Conservation (phyloP, 129 eudicot genomes). For the Oenanthe sinensis region DNA sequence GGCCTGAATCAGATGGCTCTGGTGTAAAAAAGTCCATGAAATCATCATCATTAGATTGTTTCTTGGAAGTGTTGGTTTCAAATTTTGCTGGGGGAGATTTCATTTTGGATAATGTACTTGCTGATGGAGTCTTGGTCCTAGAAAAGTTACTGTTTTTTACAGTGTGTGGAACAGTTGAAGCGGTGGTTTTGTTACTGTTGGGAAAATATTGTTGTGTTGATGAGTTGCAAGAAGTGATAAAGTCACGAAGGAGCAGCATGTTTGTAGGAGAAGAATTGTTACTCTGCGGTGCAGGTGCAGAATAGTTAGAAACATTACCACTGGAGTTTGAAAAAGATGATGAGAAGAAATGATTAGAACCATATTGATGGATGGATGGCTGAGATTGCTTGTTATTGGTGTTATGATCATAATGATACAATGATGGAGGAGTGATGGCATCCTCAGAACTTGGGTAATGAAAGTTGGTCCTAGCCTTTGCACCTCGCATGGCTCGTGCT, state of each 20-base stretch:
- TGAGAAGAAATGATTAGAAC: conserved; percentile 10
- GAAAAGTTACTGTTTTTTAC: neutral
- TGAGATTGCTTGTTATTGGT: neutral
- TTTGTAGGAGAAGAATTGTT: conserved; percentile 19
- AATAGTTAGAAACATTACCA: neutral
- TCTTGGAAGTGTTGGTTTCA: neutral
- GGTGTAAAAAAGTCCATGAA: conserved; percentile 36
- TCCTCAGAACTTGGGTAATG: conserved; percentile 28
- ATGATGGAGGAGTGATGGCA: neutral
- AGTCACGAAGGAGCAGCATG: conserved; percentile 33
- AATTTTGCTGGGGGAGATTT: neutral
- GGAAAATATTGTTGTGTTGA: conserved; percentile 8
- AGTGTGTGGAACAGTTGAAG: neutral
- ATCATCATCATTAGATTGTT: conserved; percentile 3
- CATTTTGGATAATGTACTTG: neutral
- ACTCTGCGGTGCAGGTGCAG: conserved; percentile 10
- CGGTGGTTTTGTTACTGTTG: neutral
- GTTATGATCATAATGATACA: conserved; percentile 3
- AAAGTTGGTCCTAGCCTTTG: conserved; percentile 81
- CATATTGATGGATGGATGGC: conserved; percentile 7
- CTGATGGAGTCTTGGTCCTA: neutral
- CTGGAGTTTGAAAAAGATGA: neutral
- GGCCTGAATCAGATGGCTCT: conserved; percentile 53
- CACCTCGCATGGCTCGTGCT: conserved; percentile 88
- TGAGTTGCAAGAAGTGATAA: conserved; percentile 15